Evolutionary conservation across 345 rosid species (phyloP).

Genomic region (Citrus australasica): DNA sequence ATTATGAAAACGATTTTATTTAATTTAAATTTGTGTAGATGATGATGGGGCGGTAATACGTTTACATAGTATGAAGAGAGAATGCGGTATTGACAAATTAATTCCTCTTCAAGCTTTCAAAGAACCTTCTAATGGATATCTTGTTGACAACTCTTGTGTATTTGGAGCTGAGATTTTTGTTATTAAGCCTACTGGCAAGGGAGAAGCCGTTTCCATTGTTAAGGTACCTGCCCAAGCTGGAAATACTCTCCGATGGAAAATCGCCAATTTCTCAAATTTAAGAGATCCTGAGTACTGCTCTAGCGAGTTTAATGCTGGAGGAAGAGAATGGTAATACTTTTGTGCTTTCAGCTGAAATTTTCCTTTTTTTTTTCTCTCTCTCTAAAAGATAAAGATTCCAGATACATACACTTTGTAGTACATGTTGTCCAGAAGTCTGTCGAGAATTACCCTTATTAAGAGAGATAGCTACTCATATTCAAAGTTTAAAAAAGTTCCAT

Average conservation of each 20-base stretch:
- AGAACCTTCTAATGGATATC: constrained; percentile 3
- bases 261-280: background rate
- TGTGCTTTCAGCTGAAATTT: too few relatives aligned
- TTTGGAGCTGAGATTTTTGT: constrained; percentile 19
- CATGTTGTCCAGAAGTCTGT: too few relatives aligned
- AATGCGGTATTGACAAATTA: constrained; percentile 10
- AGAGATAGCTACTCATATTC: too few relatives aligned
- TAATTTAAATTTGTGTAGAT: constrained; percentile 1
- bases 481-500: too few relatives aligned
- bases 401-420: too few relatives aligned
- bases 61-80: background rate
- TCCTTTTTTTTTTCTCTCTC: too few relatives aligned
- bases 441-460: too few relatives aligned
- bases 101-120: constrained; percentile 2
- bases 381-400: too few relatives aligned
- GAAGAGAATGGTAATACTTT: background rate
- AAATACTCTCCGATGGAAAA: background rate
- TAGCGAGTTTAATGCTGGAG: background rate
- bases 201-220: constrained; percentile 3
- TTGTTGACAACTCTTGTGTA: background rate
- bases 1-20: too few relatives aligned
- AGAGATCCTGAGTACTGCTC: background rate
- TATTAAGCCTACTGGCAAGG: background rate
- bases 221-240: background rate
- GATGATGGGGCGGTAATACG: constrained; percentile 1